Conservation (phyloP, 495 filamentous ascomycete species). For the Podospora tetraspora region DNA sequence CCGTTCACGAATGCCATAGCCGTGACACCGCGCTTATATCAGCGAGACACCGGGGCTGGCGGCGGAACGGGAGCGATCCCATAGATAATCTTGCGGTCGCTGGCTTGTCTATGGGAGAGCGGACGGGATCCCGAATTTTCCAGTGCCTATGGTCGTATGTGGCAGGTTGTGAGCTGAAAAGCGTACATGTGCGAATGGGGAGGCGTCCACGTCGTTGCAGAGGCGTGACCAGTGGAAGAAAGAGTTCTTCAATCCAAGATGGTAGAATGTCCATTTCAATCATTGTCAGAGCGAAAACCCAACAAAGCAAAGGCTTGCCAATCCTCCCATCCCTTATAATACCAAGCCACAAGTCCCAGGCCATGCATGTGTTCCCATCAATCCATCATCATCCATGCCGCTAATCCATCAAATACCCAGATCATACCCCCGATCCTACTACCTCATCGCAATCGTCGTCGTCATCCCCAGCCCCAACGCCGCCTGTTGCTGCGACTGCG, state of each 20-base stretch:
- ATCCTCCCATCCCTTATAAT: background rate
- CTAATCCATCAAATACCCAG: background rate
- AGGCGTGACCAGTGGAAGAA: too few relatives aligned
- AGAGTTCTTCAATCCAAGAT: background rate
- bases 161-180: too few relatives aligned
- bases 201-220: too few relatives aligned
- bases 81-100: conserved; percentile 36
- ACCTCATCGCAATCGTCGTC: conserved; percentile 11
- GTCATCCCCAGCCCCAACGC: conserved; percentile 1
- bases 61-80: too few relatives aligned
- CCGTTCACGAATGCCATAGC: too few relatives aligned
- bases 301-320: background rate
- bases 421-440: background rate
- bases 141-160: too few relatives aligned
- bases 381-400: background rate
- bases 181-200: too few relatives aligned
- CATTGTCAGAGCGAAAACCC: background rate
- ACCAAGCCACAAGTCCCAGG: background rate
- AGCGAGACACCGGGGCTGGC: too few relatives aligned
- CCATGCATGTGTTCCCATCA: background rate
- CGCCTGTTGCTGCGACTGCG: conserved; percentile 15
- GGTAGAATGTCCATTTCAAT: background rate
- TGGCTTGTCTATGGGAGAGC: conserved; percentile 44
- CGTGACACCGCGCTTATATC: too few relatives aligned
- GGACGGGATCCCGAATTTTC: conserved; percentile 49